Evolutionary conservation across 2,329 filamentous ascomycete genomes (phyloP), one percentile per base, ranked within the genome.

Genomic region (Aspergillus ruber): DNA sequence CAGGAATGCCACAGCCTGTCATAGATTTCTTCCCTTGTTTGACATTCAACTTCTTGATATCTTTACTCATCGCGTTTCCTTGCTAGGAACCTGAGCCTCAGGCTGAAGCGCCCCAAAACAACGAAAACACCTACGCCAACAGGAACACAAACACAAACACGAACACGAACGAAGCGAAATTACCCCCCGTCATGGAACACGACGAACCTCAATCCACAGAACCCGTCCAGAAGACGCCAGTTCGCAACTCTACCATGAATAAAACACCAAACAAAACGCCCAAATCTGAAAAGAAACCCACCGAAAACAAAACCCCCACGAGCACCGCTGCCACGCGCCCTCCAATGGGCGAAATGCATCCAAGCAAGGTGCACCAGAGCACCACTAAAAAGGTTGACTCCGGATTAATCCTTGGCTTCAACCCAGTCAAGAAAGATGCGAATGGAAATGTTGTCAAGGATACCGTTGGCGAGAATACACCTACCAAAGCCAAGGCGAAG

Each of bases 341-440:
- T 20, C 74, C 85, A 42, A 78, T 78, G 54, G 82, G 84, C 50
- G 90, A 95, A 66, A 96, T 96, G 90, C 90, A 96, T 64, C 91
- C 91, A 7, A 87, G 86, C 72, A 87, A 86, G 63, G 81, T 82
- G 48, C 88, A 93, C 48, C 78, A 81, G 46, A 84, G 77, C 54
- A 90, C 86, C 18, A 85, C 83, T 52, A 87, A 86, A 46, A 75
- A 87, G 40, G 81, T 85, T 2, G 90, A 93, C 21, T 89, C 90
- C 9, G 89, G 86, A 5, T 75, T 93, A 39, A 82, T 86, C 60
- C 77, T 95, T 18, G 90, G 90, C 13, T 95, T 96, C 68, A 81
- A 81, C 50, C 85, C 88, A 55, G 83, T 93, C 65, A 82, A 79
- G 51, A 67, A 61, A 49, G 68, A 70, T 45, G 57, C 65, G 20